phyloP scores from a whole-genome alignment of 2,329 filamentous ascomycete species.

The Paraphoma sp. region DNA sequence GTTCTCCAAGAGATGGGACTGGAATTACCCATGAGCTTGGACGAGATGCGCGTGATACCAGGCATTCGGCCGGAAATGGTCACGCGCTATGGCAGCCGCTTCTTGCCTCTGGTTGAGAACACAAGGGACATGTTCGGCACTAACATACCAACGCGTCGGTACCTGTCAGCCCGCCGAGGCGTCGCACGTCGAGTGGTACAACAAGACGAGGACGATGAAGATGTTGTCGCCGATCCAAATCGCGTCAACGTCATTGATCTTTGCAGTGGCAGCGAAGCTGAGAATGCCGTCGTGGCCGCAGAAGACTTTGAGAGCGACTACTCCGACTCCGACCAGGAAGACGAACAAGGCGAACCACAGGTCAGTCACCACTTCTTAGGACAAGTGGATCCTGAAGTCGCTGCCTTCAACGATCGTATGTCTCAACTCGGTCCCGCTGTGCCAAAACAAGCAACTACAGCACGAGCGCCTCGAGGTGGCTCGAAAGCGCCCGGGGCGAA shows the following conservation, averaged over 20 bases:
- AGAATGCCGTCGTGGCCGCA: slow-evolving; percentile 33
- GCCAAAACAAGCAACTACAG: slow-evolving; percentile 12
- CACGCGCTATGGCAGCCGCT: slow-evolving; percentile 63
- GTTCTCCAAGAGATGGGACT: slow-evolving; percentile 78
- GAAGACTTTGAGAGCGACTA: slow-evolving; percentile 27
- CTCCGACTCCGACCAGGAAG: slow-evolving; percentile 28
- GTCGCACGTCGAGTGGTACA: slow-evolving; percentile 42
- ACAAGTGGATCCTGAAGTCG: slow-evolving; percentile 32
- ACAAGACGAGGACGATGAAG: slow-evolving; percentile 46
- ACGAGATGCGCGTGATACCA: slow-evolving; percentile 68
- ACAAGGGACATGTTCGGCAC: slow-evolving; percentile 35
- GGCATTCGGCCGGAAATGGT: slow-evolving; percentile 70
- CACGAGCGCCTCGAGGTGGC: slow-evolving; percentile 16
- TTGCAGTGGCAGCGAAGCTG: slow-evolving; percentile 35
- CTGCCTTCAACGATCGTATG: slow-evolving; percentile 36
- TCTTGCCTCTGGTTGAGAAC: slow-evolving; percentile 64
- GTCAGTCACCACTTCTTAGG: slow-evolving; percentile 41
- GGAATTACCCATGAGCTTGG: slow-evolving; percentile 66
- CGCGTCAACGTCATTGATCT: slow-evolving; percentile 57
- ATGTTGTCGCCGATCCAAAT: slow-evolving; percentile 57
- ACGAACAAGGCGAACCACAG: slow-evolving; percentile 25
- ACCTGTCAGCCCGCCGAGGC: slow-evolving; percentile 17
- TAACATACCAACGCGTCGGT: slow-evolving; percentile 19
- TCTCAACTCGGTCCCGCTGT: slow-evolving; percentile 24
- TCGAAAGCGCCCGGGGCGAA: slow-evolving; percentile 24